A percentile compares a stretch with the other conserved stretches of the same genome.
These are phyloP conservation scores for Coemansia brasiliensis DNA, from an alignment of 192 early-diverging fungal species.

Conservation along the genomic window DNA sequence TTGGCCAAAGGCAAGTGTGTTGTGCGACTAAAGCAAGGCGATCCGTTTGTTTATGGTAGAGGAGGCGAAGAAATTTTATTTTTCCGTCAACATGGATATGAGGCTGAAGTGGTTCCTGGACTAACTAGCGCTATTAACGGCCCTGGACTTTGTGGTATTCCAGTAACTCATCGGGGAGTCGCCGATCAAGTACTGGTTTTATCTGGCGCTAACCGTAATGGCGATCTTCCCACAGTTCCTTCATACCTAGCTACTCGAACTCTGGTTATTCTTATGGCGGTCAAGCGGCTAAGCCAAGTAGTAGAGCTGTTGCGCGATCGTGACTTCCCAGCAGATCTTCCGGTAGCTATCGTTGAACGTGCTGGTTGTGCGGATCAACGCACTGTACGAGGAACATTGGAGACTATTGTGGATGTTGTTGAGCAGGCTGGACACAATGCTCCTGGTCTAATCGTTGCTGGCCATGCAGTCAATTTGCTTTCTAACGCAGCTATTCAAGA, in stretches of 20 bases:
- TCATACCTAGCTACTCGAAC: conserved; percentile 66
- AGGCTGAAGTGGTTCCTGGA: conserved; percentile 73
- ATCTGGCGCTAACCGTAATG: conserved; percentile 76
- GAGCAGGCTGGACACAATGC: conserved; percentile 63
- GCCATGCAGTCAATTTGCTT: conserved; percentile 61
- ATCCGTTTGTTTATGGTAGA: conserved; percentile 90
- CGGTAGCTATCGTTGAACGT: conserved; percentile 82
- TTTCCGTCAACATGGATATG: conserved; percentile 70
- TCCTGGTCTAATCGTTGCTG: conserved; percentile 81
- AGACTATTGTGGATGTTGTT: conserved; percentile 63
- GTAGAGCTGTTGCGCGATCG: conserved; percentile 60
- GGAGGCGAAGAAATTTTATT: conserved; percentile 85
- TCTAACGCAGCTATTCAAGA: conserved; percentile 48
- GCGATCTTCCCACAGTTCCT: conserved; percentile 76
- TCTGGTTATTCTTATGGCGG: conserved; percentile 82
- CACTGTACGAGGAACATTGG: conserved; percentile 65
- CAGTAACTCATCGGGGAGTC: conserved; percentile 85
- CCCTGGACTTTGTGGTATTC: conserved; percentile 71
- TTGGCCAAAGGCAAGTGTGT: conserved; percentile 66
- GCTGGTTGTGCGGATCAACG: conserved; percentile 75
- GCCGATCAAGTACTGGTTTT: conserved; percentile 84
- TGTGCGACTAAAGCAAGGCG: conserved; percentile 88
- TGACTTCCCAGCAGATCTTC: conserved; percentile 66
- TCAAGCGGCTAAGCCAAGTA: conserved; percentile 68
- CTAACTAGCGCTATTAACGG: conserved; percentile 77